Evolutionary conservation across 2,329 filamentous ascomycete species (phyloP), one percentile per base, ranked within the genome.

Genomic region (Cercospora canescens): DNA sequence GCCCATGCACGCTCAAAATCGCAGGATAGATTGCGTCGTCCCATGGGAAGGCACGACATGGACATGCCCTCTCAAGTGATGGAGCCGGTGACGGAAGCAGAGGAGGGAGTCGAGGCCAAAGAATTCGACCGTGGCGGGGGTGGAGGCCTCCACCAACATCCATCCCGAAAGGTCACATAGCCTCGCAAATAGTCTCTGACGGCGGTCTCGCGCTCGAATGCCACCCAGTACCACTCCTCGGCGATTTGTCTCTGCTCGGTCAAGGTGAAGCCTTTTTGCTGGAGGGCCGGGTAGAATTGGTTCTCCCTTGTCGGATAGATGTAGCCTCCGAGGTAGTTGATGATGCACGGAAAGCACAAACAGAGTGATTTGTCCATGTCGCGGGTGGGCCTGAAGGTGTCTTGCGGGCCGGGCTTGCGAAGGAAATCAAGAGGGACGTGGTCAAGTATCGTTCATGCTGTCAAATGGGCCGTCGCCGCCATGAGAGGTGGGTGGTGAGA

Each of bases 151-250:
- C 69, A 70, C 62, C 60, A 68, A 35, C 67, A 69, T 6, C 69
- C 70, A 65, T 72, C 70, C 35, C 55, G 48, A 58, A 72, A 67
- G 28, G 65, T 72, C 18, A 67, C 70, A 60, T 66, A 62, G 26
- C 70, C 70, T 21, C 62, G 39, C 8, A 72, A 61, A 41, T 70
- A 72, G 48, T 72, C 69, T 39, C 60, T 69, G 6, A 72, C 70
- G 21, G 65, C 69, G 16, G 70, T 72, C 60, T 72, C 70, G 26
- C 70, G 56, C 34, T 72, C 70, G 41, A 72, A 63, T 4, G 70
- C 67, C 6, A 72, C 64, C 70, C 70, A 72, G 55, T 70, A 72
- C 70, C 70, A 72, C 41, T 72, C 70, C 50, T 72, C 70, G 7
- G 70, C 69, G 39, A 72, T 72, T 6, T 61, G 65, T 35, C 39